Evolutionary conservation across 2,329 filamentous ascomycete genomes (phyloP).

Genomic region (Diaporthe helianthi): DNA sequence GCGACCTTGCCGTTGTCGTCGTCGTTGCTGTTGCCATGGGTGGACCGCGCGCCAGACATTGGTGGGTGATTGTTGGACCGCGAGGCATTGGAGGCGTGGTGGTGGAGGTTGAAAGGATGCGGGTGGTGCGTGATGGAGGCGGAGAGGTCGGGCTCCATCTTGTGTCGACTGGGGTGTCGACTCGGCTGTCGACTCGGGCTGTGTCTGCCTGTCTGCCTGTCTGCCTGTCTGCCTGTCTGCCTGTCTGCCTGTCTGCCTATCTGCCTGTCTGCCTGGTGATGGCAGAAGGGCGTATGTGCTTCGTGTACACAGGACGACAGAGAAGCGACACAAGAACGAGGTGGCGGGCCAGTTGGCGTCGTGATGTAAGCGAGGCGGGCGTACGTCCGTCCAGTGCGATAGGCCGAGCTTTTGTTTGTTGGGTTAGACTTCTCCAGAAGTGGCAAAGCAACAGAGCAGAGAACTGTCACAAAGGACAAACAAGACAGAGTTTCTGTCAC

Average conservation of each 20-base stretch:
- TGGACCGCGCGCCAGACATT: constrained; percentile 32
- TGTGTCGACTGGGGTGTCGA: not conserved
- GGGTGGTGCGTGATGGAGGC: constrained; percentile 53
- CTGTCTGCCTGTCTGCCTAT: no score
- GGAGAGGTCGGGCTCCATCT: constrained; percentile 50
- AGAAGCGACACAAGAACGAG: not conserved
- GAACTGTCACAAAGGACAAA: not conserved
- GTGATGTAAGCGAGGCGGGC: not conserved
- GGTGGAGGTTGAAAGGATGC: constrained; percentile 51
- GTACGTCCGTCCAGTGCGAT: not conserved
- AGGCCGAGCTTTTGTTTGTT: not conserved
- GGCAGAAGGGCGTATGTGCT: not conserved
- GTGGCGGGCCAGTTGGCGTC: not conserved
- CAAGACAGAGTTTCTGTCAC: not conserved
- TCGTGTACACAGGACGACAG: not conserved
- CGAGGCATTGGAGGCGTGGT: constrained; percentile 37
- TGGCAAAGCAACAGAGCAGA: not conserved
- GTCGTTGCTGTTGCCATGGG: constrained; percentile 40
- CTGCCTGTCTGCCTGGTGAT: not conserved
- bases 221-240: no score
- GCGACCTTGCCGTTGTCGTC: constrained; percentile 43
- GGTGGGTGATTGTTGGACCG: constrained; percentile 40
- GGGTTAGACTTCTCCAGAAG: not conserved
- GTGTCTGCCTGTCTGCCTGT: not conserved
- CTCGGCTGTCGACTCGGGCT: no score